phyloP scores from a whole-genome alignment of 352 stramenopile genomes.

The Globisporangium emineosum region DNA sequence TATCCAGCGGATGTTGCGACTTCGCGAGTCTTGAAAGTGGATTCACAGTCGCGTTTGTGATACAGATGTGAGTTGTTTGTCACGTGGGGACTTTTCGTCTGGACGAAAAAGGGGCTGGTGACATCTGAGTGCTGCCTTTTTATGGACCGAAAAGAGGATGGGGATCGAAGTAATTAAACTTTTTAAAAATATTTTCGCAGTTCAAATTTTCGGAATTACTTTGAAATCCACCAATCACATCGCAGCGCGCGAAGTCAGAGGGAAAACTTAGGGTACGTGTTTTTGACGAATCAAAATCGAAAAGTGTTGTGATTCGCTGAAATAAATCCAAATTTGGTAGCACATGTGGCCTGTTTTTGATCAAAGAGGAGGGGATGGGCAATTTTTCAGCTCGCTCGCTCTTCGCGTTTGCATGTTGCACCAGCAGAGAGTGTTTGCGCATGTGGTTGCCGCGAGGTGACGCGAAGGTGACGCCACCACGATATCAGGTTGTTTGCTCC shows the following conservation, averaged over 20 bases:
- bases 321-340: slow-evolving; percentile 1
- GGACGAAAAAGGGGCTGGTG: slow-evolving; percentile 10
- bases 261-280: background rate
- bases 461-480: background rate
- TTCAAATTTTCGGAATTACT: slow-evolving; percentile 19
- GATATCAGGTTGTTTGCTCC: background rate
- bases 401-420: background rate
- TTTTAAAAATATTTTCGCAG: slow-evolving; percentile 4
- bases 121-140: slow-evolving; percentile 13
- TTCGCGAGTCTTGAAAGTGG: background rate
- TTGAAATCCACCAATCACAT: slow-evolving; percentile 39
- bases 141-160: background rate
- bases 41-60: background rate
- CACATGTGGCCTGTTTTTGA: background rate
- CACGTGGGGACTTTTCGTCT: no score
- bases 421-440: slow-evolving; percentile 12
- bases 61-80: background rate
- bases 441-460: background rate
- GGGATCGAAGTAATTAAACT: slow-evolving; percentile 10
- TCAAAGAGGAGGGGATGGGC: background rate
- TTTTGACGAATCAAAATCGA: slow-evolving; percentile 8
- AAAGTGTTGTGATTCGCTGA: background rate
- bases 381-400: background rate
- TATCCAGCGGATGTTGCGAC: slow-evolving; percentile 1
- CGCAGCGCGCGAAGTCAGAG: slow-evolving; percentile 29